phyloP scores from a whole-genome alignment of 305 asterid genomes.

The Fraxinus sp. region DNA sequence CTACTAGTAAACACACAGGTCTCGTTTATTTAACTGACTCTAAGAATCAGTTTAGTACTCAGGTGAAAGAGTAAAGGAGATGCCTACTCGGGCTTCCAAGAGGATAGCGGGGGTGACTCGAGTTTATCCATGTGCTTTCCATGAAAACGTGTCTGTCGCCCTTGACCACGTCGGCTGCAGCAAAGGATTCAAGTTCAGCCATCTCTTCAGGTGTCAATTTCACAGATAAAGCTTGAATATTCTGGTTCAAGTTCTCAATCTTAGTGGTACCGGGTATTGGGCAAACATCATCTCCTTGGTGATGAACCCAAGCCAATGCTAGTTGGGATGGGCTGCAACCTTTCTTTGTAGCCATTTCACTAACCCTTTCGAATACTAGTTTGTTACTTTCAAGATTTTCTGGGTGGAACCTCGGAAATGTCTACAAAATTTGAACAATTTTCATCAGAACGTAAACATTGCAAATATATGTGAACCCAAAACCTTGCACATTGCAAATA shows the following conservation, averaged over 20 bases:
- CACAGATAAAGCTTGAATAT: slow-evolving; percentile 32
- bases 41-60: neutral
- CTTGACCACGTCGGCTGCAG: slow-evolving; percentile 29
- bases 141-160: slow-evolving; percentile 35
- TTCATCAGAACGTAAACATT: neutral
- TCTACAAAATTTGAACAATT: neutral
- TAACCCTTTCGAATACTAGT: slow-evolving; percentile 25
- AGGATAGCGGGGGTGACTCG: slow-evolving; percentile 39
- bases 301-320: slow-evolving; percentile 51
- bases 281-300: slow-evolving; percentile 41
- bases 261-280: slow-evolving; percentile 59
- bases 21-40: neutral
- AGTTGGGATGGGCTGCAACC: slow-evolving; percentile 46
- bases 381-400: slow-evolving; percentile 33
- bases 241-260: slow-evolving; percentile 41
- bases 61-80: neutral
- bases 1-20: neutral
- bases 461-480: neutral
- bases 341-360: slow-evolving; percentile 36
- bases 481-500: neutral
- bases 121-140: slow-evolving; percentile 30
- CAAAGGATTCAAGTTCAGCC: slow-evolving; percentile 37
- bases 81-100: slow-evolving; percentile 36
- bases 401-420: slow-evolving; percentile 27
- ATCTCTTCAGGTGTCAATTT: slow-evolving; percentile 40